A percentile compares a stretch with the other conserved stretches of the same genome.
Conservation (phyloP, 2,329 filamentous ascomycete species). For the Aspergillus tanneri region DNA sequence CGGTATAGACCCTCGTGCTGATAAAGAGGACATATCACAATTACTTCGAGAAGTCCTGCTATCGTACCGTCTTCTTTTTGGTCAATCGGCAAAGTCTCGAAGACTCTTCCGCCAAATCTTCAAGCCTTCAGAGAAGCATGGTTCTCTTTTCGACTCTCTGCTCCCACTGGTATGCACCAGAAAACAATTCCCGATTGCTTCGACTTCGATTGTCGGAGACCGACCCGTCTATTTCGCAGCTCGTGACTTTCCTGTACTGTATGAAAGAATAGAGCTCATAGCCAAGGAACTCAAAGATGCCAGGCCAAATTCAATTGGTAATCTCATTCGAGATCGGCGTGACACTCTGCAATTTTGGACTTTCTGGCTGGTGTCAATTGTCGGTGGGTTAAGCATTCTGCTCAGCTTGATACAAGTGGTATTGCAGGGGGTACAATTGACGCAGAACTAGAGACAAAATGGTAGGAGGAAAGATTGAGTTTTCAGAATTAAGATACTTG, state of each 20-base stretch:
- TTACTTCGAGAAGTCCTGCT: not conserved
- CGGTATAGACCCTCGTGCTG: not conserved
- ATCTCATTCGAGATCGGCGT: not conserved
- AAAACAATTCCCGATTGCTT: not conserved
- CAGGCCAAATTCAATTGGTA: not conserved
- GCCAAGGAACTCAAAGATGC: constrained; percentile 3
- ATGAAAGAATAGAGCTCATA: not conserved
- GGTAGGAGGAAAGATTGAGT: too few relatives aligned
- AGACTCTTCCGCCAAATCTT: not conserved
- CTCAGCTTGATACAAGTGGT: not conserved
- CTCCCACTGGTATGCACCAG: not conserved
- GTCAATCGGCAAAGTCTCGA: not conserved
- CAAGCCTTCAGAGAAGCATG: not conserved
- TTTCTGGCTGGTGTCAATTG: constrained; percentile 1
- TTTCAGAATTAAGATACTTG: too few relatives aligned
- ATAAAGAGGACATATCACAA: not conserved
- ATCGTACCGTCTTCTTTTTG: not conserved
- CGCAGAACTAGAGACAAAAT: not conserved
- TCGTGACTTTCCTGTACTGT: not conserved
- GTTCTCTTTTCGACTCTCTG: not conserved
- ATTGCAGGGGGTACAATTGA: not conserved
- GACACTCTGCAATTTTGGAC: constrained; percentile 5
- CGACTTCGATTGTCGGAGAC: not conserved
- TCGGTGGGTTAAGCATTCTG: not conserved
- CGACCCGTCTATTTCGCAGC: constrained; percentile 2